Base-by-base conservation (phyloP, 495 filamentous ascomycete species). In the Aspergillus ostianus region DNA sequence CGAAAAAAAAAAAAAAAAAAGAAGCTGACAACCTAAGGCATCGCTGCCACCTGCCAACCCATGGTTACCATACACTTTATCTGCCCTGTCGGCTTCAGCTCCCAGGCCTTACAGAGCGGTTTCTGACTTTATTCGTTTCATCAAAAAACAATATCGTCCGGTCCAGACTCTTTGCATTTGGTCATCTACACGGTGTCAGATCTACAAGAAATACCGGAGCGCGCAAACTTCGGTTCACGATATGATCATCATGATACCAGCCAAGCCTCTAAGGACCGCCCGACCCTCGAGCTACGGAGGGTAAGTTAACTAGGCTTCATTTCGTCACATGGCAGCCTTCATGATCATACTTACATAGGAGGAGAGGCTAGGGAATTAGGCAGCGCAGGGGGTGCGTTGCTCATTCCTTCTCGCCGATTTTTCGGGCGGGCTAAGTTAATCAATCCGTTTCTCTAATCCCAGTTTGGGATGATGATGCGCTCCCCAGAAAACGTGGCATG, bases 401-500 rank as follows among this genome's bases (percentile, higher is more conserved):
- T 32, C 29, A 6, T 32, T 32, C 26, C 18, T 51, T 51, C 48
- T 12, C 15, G 48, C 20, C 20, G 23, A 26, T 26, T 26, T 47
- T 21, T 23, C 19, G 5, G 20, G 9, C 2, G n/a, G n/a, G 6
- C 23, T 21, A n/a, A 51, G 27, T n/a, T 20, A 23, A 47, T 29
- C 18, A 21, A 48, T n/a, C 27, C 20, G 20, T 27, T 45, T 21
- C 6, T 8, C 23, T 44, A 57, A 48, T 41, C 36, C 36, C 36
- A 41, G 36, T 12, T 41, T 12, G 36, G 36, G 36, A 41, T 8
- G 36, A 41, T 41, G 36, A 41, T 41, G 36, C 36, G 36, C 36
- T 41, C 36, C 36, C 36, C 36, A 52, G 47, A 58, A 58, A 59
- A 59, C 57, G 57, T 59, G 57, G 57, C 57, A 59, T 53, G 57